Conservation (phyloP, 2,329 filamentous ascomycete species). For the Botryosphaeria agaves region DNA sequence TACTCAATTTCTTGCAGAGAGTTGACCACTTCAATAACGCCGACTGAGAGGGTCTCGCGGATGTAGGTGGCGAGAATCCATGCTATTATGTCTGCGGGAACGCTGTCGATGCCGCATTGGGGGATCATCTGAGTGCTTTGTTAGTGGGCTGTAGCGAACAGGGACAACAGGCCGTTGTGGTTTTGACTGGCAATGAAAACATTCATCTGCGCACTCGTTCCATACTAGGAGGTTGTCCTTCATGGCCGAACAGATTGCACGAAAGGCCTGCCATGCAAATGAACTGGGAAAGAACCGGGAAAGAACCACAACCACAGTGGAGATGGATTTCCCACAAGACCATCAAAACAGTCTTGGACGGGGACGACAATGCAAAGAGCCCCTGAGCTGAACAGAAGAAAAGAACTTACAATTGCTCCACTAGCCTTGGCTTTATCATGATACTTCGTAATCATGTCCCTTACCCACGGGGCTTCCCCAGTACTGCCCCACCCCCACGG, state of each 20-base stretch:
- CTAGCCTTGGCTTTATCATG: constrained; percentile 40
- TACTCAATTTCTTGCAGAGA: constrained; percentile 36
- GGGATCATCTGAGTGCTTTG: constrained; percentile 33
- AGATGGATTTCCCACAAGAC: too few relatives aligned
- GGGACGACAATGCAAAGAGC: neutral
- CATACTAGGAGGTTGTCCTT: too few relatives aligned
- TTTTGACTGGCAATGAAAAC: too few relatives aligned
- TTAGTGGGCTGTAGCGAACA: too few relatives aligned
- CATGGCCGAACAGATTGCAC: too few relatives aligned
- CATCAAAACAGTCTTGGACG: neutral
- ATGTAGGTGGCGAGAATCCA: constrained; percentile 36
- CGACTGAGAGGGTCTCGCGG: constrained; percentile 31
- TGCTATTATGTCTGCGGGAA: constrained; percentile 37
- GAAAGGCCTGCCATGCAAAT: too few relatives aligned
- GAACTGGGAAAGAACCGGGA: too few relatives aligned
- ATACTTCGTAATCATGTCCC: constrained; percentile 43
- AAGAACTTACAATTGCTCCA: constrained; percentile 35
- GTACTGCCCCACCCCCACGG: constrained; percentile 29
- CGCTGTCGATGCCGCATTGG: constrained; percentile 42
- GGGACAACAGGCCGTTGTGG: too few relatives aligned
- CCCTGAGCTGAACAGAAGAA: neutral
- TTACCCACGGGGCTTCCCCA: constrained; percentile 47
- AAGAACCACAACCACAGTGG: too few relatives aligned
- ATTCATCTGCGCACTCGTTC: too few relatives aligned
- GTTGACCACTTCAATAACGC: constrained; percentile 33